These are phyloP conservation scores for Lactarius sanguifluus DNA, from an alignment of 768 basidiomycete genomes.

Conservation along the genomic window DNA sequence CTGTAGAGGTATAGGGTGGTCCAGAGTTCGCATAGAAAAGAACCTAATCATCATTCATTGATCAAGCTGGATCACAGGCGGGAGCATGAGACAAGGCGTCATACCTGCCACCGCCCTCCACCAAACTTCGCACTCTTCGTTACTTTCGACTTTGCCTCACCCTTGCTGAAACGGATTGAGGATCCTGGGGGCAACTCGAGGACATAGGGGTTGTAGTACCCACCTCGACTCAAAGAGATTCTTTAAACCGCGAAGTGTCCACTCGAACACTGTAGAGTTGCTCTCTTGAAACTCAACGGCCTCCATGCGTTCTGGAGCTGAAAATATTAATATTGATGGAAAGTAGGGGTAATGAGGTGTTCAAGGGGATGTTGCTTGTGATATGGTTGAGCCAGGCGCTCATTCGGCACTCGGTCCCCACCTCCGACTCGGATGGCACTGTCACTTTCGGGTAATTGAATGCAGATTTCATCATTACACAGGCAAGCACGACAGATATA, in stretches of 20 bases:
- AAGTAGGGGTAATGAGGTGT: not conserved
- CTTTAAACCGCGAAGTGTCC: constrained; percentile 72
- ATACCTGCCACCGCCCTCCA: constrained; percentile 72
- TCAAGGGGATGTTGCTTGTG: constrained; percentile 2
- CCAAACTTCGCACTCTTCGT: constrained; percentile 78
- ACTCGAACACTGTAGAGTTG: constrained; percentile 65
- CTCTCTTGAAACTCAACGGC: constrained; percentile 49
- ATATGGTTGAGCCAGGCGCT: not conserved
- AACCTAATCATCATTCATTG: constrained; percentile 46
- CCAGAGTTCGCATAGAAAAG: constrained; percentile 86
- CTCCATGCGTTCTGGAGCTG: constrained; percentile 32
- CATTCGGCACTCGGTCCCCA: constrained; percentile 3
- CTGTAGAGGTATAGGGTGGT: constrained; percentile 33
- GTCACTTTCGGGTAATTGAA: no score
- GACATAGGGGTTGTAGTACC: constrained; percentile 32
- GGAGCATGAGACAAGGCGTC: constrained; percentile 26
- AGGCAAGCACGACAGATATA: not conserved
- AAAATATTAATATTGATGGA: not conserved
- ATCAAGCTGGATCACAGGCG: constrained; percentile 19
- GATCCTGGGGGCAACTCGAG: not conserved
- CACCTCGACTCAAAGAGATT: constrained; percentile 71
- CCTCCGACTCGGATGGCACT: not conserved
- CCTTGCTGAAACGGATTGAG: constrained; percentile 45
- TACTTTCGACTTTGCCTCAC: constrained; percentile 75
- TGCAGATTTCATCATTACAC: not conserved